These are phyloP conservation scores for Mycena albidolilacea DNA, from an alignment of 768 basidiomycete genomes.

Conservation along the genomic window DNA sequence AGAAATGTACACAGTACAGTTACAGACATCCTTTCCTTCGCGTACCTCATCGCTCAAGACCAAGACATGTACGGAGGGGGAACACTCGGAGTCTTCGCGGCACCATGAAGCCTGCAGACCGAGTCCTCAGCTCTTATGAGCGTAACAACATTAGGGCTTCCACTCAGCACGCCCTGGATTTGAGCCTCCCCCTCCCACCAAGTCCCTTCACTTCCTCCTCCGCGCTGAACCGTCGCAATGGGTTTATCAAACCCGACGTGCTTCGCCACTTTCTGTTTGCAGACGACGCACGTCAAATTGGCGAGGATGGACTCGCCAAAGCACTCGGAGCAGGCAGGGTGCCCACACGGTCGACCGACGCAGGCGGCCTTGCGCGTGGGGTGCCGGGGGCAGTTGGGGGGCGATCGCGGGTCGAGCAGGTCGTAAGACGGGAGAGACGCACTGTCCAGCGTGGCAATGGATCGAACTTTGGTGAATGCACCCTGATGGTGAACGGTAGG, in stretches of 20 bases:
- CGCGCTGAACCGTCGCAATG: background rate
- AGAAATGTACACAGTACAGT: too few species aligned
- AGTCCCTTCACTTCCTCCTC: conserved; percentile 12
- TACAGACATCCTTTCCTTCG: too few species aligned
- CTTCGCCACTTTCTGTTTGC: background rate
- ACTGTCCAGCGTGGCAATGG: background rate
- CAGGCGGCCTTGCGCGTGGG: background rate
- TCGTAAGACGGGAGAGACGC: background rate
- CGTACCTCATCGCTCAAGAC: too few species aligned
- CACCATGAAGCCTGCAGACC: background rate
- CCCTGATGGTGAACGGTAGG: background rate
- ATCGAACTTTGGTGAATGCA: background rate
- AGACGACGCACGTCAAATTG: background rate
- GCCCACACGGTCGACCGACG: conserved; percentile 1
- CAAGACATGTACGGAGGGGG: background rate
- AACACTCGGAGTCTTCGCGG: background rate
- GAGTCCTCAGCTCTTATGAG: conserved; percentile 4
- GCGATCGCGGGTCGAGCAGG: background rate
- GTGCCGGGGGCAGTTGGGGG: background rate
- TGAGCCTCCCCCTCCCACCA: conserved; percentile 11
- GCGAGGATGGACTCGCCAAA: background rate
- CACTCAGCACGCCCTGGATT: background rate
- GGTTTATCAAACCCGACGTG: conserved; percentile 5
- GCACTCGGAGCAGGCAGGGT: background rate
- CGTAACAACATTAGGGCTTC: background rate